These are phyloP conservation scores for Dictyostelium intermedium DNA, from an alignment of 78 protist species.

Conservation along the genomic window DNA sequence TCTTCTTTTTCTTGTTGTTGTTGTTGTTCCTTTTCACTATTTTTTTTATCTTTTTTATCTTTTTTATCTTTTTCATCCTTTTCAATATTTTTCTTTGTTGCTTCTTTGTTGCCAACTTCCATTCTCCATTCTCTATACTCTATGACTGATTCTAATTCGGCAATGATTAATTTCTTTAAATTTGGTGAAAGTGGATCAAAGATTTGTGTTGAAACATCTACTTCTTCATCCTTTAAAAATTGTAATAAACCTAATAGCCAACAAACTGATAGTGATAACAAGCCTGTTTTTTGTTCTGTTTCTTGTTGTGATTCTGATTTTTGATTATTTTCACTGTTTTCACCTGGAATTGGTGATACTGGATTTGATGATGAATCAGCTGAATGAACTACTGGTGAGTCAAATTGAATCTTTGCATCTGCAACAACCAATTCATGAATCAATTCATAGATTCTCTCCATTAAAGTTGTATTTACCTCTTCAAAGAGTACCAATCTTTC, in stretches of 20 bases:
- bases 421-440: conserved; percentile 66
- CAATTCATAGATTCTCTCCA: conserved; percentile 57
- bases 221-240: conserved; percentile 71
- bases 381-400: not conserved
- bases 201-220: conserved; percentile 27
- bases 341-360: not conserved
- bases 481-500: conserved; percentile 53
- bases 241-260: conserved; percentile 70
- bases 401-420: conserved; percentile 38
- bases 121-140: conserved; percentile 61
- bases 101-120: conserved; percentile 34
- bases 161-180: conserved; percentile 5
- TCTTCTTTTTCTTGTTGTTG: not conserved
- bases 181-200: conserved; percentile 57
- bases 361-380: not conserved
- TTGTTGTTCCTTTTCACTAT: not conserved
- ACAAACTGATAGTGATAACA: conserved; percentile 53
- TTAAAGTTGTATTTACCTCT: conserved; percentile 19
- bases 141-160: conserved; percentile 28
- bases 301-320: not conserved
- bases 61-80: not conserved
- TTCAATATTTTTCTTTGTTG: conserved; percentile 30
- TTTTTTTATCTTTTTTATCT: not conserved
- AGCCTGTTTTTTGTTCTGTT: conserved; percentile 23
- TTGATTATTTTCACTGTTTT: not conserved